phyloP scores from a whole-genome alignment of 176 grass and related monocot species.

The Rhipidocladum racemiflorum region DNA sequence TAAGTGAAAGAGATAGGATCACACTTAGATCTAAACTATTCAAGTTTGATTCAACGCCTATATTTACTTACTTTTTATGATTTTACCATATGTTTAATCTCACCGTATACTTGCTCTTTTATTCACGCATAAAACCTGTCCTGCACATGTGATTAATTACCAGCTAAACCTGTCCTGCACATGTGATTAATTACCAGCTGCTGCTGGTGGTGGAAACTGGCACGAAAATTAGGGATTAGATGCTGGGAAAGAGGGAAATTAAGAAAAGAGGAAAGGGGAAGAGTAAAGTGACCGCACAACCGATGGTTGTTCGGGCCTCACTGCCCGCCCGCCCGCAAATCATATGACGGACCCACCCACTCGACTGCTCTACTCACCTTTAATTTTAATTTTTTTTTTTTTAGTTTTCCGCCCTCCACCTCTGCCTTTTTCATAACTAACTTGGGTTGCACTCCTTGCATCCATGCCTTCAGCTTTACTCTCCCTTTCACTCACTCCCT shows the following conservation, averaged over 20 bases:
- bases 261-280: not conserved
- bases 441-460: constrained; percentile 62
- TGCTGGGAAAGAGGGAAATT: not conserved
- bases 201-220: not conserved
- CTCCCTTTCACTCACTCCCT: not conserved
- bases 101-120: too few relatives aligned
- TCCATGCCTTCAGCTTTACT: constrained; percentile 45
- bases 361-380: not conserved
- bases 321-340: constrained; percentile 17
- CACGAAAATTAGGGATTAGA: not conserved
- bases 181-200: not conserved
- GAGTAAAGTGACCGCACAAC: constrained; percentile 65
- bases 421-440: constrained; percentile 23
- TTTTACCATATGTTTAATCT: too few relatives aligned
- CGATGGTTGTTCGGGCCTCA: constrained; percentile 52
- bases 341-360: constrained; percentile 16
- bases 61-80: too few relatives aligned
- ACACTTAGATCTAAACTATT: too few relatives aligned
- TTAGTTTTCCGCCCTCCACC: too few relatives aligned
- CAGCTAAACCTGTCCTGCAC: not conserved
- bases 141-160: constrained; percentile 20
- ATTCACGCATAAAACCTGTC: not conserved
- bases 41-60: too few relatives aligned
- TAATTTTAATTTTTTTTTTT: too few relatives aligned
- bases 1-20: too few relatives aligned